Evolutionary conservation across 345 rosid genomes (phyloP), one percentile per base, ranked within the genome.

Genomic region (Citropsis articulata): DNA sequence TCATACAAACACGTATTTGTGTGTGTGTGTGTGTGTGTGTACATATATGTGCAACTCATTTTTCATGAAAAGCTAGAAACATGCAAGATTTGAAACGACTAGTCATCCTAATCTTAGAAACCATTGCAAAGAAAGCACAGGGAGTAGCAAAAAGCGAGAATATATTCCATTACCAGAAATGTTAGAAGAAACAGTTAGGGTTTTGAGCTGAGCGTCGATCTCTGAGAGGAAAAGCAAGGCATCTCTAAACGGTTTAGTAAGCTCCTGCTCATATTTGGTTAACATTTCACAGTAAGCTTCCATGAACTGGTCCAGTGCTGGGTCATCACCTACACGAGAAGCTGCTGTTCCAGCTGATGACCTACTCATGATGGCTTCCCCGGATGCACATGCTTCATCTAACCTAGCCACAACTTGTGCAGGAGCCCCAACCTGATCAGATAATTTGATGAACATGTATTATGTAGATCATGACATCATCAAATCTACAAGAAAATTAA

Each of bases 251-350:
- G 89, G 89, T 56, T 84, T 86, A 2, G 89, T 71, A 36, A 86
- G 87, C 25, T 84, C 89, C 73, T 84, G 83, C 72, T 86, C 89
- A 21, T 86, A 86, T 65, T 86, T 86, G 40, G 78, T 80, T 30
- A 86, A 73, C 89, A 86, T 86, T 82, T 86, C 89, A 69, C 85
- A 86, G 75, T 86, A 86, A 6, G 89, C 89, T 75, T 86, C 89
- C 89, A 86, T 86, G 80, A 86, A 86, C 66, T 86, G 89, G 75
- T 86, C 89, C 10, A 86, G 85, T 4, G 84, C 83, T 38, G 89
- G 89, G 60, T 86, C 89, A 66, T 84, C 87, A 25, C 86, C 88
- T 13, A 83, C 18, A 7, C 78, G 30, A 27, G 71, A 45, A 45
- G 50, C 50, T 13, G 18, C 45, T 22, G 84, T 50, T 8, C 73